Evolutionary conservation across 1,139 yeast species (phyloP), one percentile per base, ranked within the genome.

Genomic region (Sugiyamaella novakii): DNA sequence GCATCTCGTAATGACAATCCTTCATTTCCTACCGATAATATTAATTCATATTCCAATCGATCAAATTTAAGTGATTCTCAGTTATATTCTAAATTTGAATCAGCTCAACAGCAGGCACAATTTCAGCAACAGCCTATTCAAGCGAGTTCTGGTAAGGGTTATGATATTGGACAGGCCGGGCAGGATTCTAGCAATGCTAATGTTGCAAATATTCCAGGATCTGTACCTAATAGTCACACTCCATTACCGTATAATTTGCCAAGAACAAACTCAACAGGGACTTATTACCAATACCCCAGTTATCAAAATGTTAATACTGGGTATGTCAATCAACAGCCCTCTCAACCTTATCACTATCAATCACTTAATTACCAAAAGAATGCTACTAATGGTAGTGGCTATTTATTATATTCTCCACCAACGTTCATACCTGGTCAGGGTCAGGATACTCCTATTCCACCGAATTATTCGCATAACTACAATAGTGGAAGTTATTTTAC

Each of bases 1-100:
- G 36, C 36, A 24, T 38, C 43, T 15, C 43, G 33, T 38, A 29
- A 29, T 38, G 43, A 29, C 7, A 19, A 34, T 18, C 12, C 25
- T 12, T n/a, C 38, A 21, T 19, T 19, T 8, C 25, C 38, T 8
- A 29, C n/a, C 33, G 18, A 29, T 31, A 29, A 31, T 29, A 31
- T 39, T 24, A 27, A 27, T 38, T 15, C 47, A 12, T 35, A 35
- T 19, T 30, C 24, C n/a, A 22, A 28, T 19, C 47, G 42, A 7
- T 35, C 41, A 8, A 43, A 43, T 30, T 21, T 43, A 12, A 43
- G 47, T 27, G 47, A 43, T 28, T 27, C 42, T 18, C 42, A 43
- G 17, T 28, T 43, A 10, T 43, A 42, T 25, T 27, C 28, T 10
- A 42, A 34, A 21, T 42, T 33, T 33, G 46, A 33, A 6, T 10